Evolutionary conservation across 176 grass and related monocot species (phyloP), one percentile per base, ranked within the genome.

Genomic region (Raddia guianensis): DNA sequence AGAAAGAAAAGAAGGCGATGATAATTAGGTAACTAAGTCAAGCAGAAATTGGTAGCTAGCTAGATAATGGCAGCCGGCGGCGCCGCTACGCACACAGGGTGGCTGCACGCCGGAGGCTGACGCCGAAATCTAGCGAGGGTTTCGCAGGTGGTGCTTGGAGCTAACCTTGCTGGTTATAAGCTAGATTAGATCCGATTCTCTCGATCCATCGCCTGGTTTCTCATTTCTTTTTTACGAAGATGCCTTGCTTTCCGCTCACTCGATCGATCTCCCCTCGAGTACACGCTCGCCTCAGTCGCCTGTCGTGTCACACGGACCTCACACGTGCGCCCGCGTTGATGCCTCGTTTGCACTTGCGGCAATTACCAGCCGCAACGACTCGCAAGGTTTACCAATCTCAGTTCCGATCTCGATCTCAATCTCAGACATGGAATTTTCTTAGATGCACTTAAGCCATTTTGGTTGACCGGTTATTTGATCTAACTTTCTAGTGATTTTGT

Each of bases 101-200:
- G 63, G 63, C 61, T 49, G 65, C 32, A 57, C 18, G 20, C 20
- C 27, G 37, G 8, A 19, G 49, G 12, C 53, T 9, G 40, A 44
- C 15, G 42, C 57, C 20, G 57, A 89, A 76, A 89, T 81, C 65
- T 85, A 77, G 72, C 57, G 49, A 50, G 60, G 16, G 80, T 73
- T 82, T 57, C 61, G 52, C 55, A 44, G 44, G 75, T 75, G 64
- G 49, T 13, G 72, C 63, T 13, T 49, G 66, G 49, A 64, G 59
- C 27, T 27, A 27, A 27, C 12, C 18, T 27, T 68, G 70, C 70
- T 20, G 40, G 61, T 13, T 82, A 87, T 27, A 27, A 27, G 37
- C 37, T 40, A 40, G 72, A 76, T 87, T 70, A 53, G 52, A 79
- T 79, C 20, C 49, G 60, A 80, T 73, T 86, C 3, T 51, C 49